Evolutionary conservation across 1,139 yeast species (phyloP).

Genomic region (Suhomyces guaymorum): DNA sequence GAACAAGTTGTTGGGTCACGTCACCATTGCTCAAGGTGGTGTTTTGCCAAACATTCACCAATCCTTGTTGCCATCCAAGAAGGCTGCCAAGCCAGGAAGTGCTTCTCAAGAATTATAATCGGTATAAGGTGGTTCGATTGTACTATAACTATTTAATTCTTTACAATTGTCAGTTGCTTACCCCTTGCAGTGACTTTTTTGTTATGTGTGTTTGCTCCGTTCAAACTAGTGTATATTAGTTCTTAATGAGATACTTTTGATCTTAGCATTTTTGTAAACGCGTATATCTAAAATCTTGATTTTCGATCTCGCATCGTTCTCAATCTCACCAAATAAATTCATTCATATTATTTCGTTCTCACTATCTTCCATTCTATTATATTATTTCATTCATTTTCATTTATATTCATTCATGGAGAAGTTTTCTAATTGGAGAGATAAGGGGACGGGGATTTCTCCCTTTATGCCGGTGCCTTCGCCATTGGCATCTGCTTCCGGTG

Average conservation of each 20-base stretch:
- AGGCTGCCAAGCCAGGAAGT: conserved; percentile 63
- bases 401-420: conserved; percentile 55
- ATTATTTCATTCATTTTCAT: not conserved
- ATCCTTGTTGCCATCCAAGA: conserved; percentile 93
- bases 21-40: conserved; percentile 97
- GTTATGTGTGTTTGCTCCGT: conserved; percentile 13
- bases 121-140: conserved; percentile 13
- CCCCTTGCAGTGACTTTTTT: conserved; percentile 8
- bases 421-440: conserved; percentile 73
- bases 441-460: conserved; percentile 82
- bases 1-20: conserved; percentile 76
- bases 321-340: no score
- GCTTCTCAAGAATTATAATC: conserved; percentile 85
- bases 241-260: conserved; percentile 18
- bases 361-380: no score
- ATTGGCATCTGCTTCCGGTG: conserved; percentile 3
- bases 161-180: conserved; percentile 12
- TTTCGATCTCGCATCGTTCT: no score
- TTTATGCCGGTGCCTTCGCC: conserved; percentile 51
- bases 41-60: conserved; percentile 96
- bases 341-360: no score
- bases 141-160: conserved; percentile 15
- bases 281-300: conserved; percentile 2
- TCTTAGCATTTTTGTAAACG: conserved; percentile 7
- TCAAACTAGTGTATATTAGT: conserved; percentile 21